These are phyloP conservation scores for Apiospora rasikravindrae DNA, from an alignment of 2,329 filamentous ascomycete species.

Conservation along the genomic window DNA sequence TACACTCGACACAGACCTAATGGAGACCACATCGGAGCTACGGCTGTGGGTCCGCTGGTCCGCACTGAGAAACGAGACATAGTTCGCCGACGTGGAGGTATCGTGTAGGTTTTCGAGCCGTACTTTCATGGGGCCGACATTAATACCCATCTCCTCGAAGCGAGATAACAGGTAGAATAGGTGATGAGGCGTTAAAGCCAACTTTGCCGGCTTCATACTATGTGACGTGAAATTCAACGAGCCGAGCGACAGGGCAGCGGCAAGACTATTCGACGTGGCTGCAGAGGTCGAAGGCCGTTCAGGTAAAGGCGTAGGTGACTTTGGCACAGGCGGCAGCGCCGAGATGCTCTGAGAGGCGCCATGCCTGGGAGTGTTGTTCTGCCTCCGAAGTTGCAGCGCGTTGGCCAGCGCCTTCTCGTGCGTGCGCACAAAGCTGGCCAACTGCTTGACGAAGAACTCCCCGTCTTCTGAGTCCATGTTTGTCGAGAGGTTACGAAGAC, in stretches of 20 bases:
- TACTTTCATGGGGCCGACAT: constrained; percentile 95
- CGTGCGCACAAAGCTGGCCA: constrained; percentile 93
- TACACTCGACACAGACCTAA: constrained; percentile 95
- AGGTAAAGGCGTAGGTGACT: constrained; percentile 60
- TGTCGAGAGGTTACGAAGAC: constrained; percentile 51
- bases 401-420: constrained; percentile 98
- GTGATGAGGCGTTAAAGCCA: constrained; percentile 93
- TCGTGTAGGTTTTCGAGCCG: constrained; percentile 93
- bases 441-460: constrained; percentile 90
- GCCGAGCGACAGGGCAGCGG: constrained; percentile 85
- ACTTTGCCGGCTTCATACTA: constrained; percentile 84
- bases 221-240: constrained; percentile 85
- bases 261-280: constrained; percentile 76
- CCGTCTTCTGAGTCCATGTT: constrained; percentile 90
- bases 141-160: constrained; percentile 90
- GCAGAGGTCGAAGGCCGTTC: constrained; percentile 69
- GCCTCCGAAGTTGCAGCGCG: constrained; percentile 84
- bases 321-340: constrained; percentile 56
- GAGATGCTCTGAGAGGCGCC: constrained; percentile 69
- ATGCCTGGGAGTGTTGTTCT: constrained; percentile 68
- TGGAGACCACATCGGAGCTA: constrained; percentile 84
- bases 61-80: constrained; percentile 92
- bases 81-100: constrained; percentile 84
- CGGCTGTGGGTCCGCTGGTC: constrained; percentile 80
- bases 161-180: constrained; percentile 95